Evolutionary conservation across 495 filamentous ascomycete genomes (phyloP).

Genomic region (Podospora pseudoanserina): DNA sequence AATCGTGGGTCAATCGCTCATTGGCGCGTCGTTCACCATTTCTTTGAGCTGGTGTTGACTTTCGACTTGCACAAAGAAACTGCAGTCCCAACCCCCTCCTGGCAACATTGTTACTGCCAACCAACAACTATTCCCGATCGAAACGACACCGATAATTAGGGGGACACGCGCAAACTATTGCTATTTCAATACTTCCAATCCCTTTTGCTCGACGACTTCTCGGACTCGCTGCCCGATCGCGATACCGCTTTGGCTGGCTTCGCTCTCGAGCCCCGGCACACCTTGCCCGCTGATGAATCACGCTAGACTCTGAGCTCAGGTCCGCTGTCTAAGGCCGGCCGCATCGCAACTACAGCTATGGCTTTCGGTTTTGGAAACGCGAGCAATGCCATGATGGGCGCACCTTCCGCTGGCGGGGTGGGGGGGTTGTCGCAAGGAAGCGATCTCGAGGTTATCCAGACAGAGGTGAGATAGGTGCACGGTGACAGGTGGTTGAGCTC

Average conservation of each 20-base stretch:
- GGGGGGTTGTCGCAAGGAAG: slow-evolving; percentile 48
- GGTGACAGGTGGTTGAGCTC: not conserved
- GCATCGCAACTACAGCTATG: slow-evolving; percentile 49
- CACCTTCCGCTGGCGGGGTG: slow-evolving; percentile 29
- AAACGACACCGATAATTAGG: not conserved
- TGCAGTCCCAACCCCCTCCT: not conserved
- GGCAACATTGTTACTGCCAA: not conserved
- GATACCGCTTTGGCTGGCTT: slow-evolving; percentile 6
- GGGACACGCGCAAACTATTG: not conserved
- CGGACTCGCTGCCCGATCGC: not conserved
- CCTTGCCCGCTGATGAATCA: slow-evolving; percentile 18
- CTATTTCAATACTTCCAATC: not conserved
- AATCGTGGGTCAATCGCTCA: slow-evolving; percentile 22
- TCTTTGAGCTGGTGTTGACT: not conserved
- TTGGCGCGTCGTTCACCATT: slow-evolving; percentile 16
- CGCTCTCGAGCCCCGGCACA: not conserved
- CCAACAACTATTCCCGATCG: not conserved
- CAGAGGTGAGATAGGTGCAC: slow-evolving; percentile 31
- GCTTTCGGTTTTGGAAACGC: slow-evolving; percentile 57
- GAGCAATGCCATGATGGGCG: slow-evolving; percentile 27
- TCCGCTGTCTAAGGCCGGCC: slow-evolving; percentile 27
- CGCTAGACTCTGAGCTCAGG: slow-evolving; percentile 22
- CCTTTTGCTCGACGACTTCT: slow-evolving; percentile 1
- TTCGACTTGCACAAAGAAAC: not conserved
- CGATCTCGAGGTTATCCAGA: slow-evolving; percentile 58